These are phyloP conservation scores for Mortierella sp. DNA, from an alignment of 371 early-diverging fungal genomes.

Conservation along the genomic window DNA sequence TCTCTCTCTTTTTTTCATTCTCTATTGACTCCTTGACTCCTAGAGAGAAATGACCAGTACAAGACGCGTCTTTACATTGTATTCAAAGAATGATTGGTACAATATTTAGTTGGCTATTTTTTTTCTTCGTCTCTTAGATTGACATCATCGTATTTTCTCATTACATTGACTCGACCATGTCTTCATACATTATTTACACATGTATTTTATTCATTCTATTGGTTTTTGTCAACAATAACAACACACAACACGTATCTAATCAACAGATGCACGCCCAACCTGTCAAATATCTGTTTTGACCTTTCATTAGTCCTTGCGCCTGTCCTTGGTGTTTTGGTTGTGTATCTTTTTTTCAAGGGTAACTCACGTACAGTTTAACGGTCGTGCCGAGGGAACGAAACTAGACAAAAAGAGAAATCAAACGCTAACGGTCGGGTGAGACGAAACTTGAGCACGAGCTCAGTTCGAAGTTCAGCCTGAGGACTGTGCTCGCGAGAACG, in stretches of 20 bases:
- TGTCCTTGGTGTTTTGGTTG: not conserved
- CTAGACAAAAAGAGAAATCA: not conserved
- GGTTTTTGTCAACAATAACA: not conserved
- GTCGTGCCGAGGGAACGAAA: not conserved
- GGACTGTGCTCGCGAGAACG: too few relatives aligned
- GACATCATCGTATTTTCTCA: not conserved
- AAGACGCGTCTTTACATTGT: not conserved
- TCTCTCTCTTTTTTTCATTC: too few relatives aligned
- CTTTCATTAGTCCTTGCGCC: not conserved
- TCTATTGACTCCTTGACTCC: too few relatives aligned
- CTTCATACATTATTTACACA: not conserved
- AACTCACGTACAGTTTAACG: not conserved
- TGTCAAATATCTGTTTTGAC: not conserved
- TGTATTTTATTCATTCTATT: not conserved
- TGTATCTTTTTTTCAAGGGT: not conserved
- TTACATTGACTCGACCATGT: too few relatives aligned
- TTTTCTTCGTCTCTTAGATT: not conserved
- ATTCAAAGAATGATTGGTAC: not conserved
- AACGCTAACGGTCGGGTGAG: not conserved
- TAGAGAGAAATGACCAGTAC: too few relatives aligned
- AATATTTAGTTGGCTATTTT: not conserved
- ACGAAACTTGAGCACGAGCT: not conserved
- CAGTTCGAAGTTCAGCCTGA: not conserved
- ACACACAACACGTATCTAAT: too few relatives aligned
- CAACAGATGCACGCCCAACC: too few relatives aligned